Evolutionary conservation across 345 rosid genomes (phyloP), one percentile per base, ranked within the genome.

Genomic region (Boechera stricta): DNA sequence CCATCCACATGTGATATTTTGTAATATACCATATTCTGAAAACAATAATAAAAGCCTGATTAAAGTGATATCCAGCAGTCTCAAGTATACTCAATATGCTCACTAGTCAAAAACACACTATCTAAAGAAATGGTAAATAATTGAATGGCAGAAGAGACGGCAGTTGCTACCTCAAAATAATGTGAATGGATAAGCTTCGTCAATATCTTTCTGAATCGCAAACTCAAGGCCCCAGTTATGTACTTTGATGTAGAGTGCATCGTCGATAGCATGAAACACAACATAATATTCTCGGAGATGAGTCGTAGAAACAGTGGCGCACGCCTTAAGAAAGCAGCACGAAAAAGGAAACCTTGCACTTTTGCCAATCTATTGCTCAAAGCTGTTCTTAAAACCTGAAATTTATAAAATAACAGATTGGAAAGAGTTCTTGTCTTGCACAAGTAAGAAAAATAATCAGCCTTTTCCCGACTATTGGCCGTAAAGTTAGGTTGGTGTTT

Each of bases 11-110:
- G 98, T 68, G 98, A 91, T 79, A 96, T 82, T 77, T 96, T 96
- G 87, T 96, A 96, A 85, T 96, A 96, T 4, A 92, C 94, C 98
- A 96, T 93, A 80, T 91, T 96, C 98, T 96, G 96, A 57, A n/a
- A 81, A 81, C 70, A 70, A 36, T 64, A 61, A 72, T 21, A 64
- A 73, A 21, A 67, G 64, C 61, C 41, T 42, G 41, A 33, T 33
- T 60, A 44, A 31, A 39, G 38, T 49, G 41, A 6, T 77, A 28
- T 49, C 38, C 15, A 45, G 66, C 61, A 38, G 33, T 12, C 5
- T 18, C 42, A 54, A 69, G 71, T 44, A 35, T 55, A 63, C 16
- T 33, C 59, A 4, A 58, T 36, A 67, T 38, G 61, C 36, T 59
- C 68, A 58, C 60, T 58, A 49, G 62, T 38, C 61, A 67, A 47